These are phyloP conservation scores for Tuber borchii DNA, from an alignment of 495 filamentous ascomycete genomes.

Conservation along the genomic window DNA sequence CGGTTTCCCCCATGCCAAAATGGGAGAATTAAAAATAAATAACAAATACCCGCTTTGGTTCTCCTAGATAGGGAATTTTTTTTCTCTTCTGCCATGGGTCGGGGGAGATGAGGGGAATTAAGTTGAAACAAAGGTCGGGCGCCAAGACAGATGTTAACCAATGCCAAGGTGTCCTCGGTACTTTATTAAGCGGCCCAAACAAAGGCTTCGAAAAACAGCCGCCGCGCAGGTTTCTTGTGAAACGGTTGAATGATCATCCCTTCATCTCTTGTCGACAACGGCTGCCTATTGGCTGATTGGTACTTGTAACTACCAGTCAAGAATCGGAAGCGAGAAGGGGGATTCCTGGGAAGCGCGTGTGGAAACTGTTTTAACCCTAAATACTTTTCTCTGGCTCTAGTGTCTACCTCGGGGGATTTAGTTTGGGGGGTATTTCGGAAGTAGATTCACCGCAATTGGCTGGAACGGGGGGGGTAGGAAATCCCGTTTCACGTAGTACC, in stretches of 20 bases:
- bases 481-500: background rate
- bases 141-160: background rate
- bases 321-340: background rate
- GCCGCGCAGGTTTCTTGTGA: background rate
- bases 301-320: background rate
- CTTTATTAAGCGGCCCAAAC: background rate
- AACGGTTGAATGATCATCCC: background rate
- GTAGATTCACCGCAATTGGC: background rate
- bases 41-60: background rate
- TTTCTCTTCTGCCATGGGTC: background rate
- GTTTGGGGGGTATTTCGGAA: background rate
- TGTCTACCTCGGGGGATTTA: background rate
- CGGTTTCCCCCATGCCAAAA: background rate
- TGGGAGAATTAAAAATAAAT: background rate
- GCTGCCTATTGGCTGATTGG: background rate
- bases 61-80: background rate
- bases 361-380: conserved; percentile 3
- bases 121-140: background rate
- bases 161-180: background rate
- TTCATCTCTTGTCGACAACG: background rate
- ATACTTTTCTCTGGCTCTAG: background rate
- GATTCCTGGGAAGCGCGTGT: background rate
- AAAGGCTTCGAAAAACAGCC: background rate
- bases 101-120: background rate
- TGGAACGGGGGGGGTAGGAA: background rate